Base-by-base conservation (phyloP, 2,329 filamentous ascomycete species). In the Zalaria obscura region DNA sequence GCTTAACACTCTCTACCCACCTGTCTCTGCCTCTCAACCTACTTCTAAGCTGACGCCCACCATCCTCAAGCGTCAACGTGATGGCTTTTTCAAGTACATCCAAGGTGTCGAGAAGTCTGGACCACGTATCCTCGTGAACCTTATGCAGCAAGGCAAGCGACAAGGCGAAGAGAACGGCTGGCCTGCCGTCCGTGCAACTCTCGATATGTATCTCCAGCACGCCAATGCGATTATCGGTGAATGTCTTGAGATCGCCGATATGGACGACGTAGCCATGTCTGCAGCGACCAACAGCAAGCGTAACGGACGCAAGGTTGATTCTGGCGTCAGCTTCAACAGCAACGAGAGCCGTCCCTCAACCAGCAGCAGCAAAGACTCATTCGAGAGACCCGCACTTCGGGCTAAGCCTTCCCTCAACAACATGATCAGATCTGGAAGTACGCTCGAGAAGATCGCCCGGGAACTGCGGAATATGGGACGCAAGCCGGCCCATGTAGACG, bases 1-100 rank as follows among this genome's bases (percentile, higher is more conserved):
- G 69, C 69, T 81, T 39, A 81, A 81, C 59, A 80, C 76, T 6
- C 63, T 81, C 27, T 75, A 79, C 47, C 77, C 77, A 5, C 75
- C 77, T 2, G 64, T 70, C 35, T 63, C 65, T 35, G 56, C 59
- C 8, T 56, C 59, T 10, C 63, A 64, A 35, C 72, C 70, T 4
- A 74, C 72, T 6, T 59, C 66, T 27, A 66, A 72, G 40, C 56
- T 79, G 44, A 73, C 68, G 5, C 56, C 62, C 3, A 56, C 66
- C 26, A 64, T 70, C 5, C 61, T 81, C 41, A 66, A 67, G 43
- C 60, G 63, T 8, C 75, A 80, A 51, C 72, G 77, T n/a, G 67
- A 73, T 28, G 66, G 64, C 5, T 79, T 78, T 57, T 80, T 78
- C 61, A 67, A 70, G 33, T 77, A 77, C 54, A 78, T 81, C 50